Evolutionary conservation across 2,329 filamentous ascomycete species (phyloP), one percentile per base, ranked within the genome.

Genomic region (Epichloe gansuensis): DNA sequence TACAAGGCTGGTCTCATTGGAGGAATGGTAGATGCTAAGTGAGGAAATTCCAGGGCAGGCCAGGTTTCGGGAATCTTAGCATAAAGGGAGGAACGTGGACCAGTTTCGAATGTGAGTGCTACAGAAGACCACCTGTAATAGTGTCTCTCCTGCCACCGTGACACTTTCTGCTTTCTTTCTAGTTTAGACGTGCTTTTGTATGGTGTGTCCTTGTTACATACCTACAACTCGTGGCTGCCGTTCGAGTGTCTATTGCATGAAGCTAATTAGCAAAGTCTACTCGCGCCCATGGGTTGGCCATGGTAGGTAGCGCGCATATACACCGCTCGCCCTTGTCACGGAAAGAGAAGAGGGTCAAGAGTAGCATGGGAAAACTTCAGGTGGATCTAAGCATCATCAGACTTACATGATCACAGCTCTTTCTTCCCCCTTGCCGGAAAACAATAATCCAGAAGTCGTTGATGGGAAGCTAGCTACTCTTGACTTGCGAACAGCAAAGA

Each of bases 1-100:
- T 55, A 54, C 52, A 59, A 57, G 56, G 53, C 54, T 52, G 53
- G 52, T 50, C 55, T 55, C 53, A 57, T 63, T 61, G 56, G 56
- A 49, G 48, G 42, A 43, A 50, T 45, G 17, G 54, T 42, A 28
- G 45, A 39, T 51, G 31, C 59, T 58, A 49, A 59, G 58, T 41
- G 47, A 54, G 41, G 35, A 46, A 54, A 56, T 55, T 52, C 55
- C 52, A 49, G 44, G 44, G 39, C 48, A 46, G 50, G 45, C 55
- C 56, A 56, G 57, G 55, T 52, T 57, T 55, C 57, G 54, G 54
- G 42, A 54, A 52, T 52, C 48, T 54, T 41, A 52, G 41, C 23
- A 52, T 41, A 28, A 50, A 52, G 49, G 55, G 50, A 60, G 59
- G 57, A 60, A 60, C 52, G 57, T 49, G 37, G 51, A 50, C 46